A percentile compares a stretch with the other conserved stretches of the same genome.
These are phyloP conservation scores for Typha latifolia DNA, from an alignment of 176 grass and related monocot species.

Conservation along the genomic window DNA sequence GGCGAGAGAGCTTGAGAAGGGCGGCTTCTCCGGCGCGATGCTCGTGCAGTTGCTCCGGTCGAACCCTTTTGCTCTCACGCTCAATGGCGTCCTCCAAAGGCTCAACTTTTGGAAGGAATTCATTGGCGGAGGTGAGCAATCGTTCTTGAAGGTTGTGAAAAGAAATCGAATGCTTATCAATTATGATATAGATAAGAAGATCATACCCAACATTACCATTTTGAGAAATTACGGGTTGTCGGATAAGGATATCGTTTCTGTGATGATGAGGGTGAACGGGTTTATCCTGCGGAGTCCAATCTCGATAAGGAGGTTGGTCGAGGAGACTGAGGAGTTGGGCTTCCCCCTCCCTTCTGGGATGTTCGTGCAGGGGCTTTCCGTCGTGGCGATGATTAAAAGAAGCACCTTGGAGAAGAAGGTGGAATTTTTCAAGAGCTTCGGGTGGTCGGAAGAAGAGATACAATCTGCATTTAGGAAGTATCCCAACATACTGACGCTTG, in stretches of 20 bases:
- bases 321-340: not conserved
- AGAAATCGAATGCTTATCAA: conserved; percentile 1
- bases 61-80: not conserved
- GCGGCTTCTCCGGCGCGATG: conserved; percentile 5
- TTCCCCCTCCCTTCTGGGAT: not conserved
- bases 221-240: not conserved
- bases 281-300: not conserved
- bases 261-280: conserved; percentile 3
- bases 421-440: not conserved
- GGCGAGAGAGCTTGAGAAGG: not conserved
- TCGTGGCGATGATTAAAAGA: not conserved
- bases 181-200: not conserved
- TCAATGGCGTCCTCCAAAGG: not conserved
- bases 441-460: not conserved
- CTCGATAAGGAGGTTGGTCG: not conserved
- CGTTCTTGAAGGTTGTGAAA: conserved; percentile 5
- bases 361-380: not conserved
- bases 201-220: not conserved
- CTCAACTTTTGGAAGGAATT: conserved; percentile 21
- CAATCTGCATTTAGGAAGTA: not conserved
- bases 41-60: conserved; percentile 17
- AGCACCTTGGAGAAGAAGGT: not conserved
- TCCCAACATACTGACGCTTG: not conserved
- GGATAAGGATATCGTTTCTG: not conserved
- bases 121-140: not conserved